These are phyloP conservation scores for Cnidoscolus chayamansa DNA, from an alignment of 441 rosid species.

Conservation along the genomic window DNA sequence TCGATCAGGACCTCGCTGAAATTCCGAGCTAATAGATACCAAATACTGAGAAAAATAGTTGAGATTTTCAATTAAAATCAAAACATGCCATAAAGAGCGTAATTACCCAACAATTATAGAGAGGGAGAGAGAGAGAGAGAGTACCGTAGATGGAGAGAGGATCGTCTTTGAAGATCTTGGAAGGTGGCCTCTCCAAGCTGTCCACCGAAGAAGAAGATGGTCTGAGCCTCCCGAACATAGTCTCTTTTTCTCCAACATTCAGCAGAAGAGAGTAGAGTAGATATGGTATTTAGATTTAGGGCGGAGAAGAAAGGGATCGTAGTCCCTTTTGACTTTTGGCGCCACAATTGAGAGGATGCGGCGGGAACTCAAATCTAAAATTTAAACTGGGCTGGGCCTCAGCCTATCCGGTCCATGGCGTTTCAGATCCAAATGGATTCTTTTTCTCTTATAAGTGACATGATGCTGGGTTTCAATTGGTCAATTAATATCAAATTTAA, in stretches of 20 bases:
- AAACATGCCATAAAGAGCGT: not conserved
- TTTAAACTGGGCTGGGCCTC: no score
- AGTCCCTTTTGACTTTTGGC: conserved; percentile 15
- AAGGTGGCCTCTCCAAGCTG: conserved; percentile 47
- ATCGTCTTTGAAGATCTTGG: conserved; percentile 77
- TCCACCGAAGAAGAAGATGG: conserved; percentile 59
- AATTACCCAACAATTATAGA: not conserved
- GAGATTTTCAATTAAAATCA: not conserved
- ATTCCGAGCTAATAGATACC: not conserved
- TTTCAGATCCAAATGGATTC: no score
- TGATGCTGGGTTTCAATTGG: no score
- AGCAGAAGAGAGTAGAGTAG: not conserved
- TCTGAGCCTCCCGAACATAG: conserved; percentile 75
- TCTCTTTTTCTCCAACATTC: not conserved
- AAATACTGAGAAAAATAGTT: not conserved
- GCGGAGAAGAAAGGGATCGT: not conserved
- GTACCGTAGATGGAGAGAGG: conserved; percentile 78
- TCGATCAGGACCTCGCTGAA: no score
- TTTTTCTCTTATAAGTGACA: no score
- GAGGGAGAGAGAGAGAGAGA: not conserved
- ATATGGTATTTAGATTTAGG: not conserved
- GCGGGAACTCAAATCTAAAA: conserved; percentile 9
- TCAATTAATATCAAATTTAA: no score
- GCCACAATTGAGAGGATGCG: conserved; percentile 1
- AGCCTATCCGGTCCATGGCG: not conserved